Percentiles rank a stretch among this genome's conserved stretches.
phyloP scores from a whole-genome alignment of 2,329 filamentous ascomycete species.

The Colletotrichum noveboracense region DNA sequence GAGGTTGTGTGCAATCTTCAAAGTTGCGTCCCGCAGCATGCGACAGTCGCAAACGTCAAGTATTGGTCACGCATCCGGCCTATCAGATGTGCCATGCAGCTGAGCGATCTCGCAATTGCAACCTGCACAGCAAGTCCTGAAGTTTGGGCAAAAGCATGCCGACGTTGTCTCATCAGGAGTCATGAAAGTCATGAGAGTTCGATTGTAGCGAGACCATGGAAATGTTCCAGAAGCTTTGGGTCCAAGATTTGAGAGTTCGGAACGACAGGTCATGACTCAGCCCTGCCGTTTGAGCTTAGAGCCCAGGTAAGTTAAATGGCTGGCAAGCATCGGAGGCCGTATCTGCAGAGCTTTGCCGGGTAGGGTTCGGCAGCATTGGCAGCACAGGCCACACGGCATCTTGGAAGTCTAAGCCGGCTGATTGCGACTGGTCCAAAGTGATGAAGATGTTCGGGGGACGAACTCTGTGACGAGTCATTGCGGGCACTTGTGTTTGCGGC shows the following conservation, averaged over 20 bases:
- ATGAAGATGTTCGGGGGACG: slow-evolving; percentile 13
- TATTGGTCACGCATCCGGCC: background rate
- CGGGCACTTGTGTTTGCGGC: background rate
- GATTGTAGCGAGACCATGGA: background rate
- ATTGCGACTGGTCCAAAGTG: slow-evolving; percentile 17
- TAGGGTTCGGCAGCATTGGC: background rate
- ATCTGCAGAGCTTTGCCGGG: background rate
- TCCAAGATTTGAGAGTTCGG: background rate
- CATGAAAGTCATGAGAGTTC: background rate
- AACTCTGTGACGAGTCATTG: slow-evolving; percentile 18
- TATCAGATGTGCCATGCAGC: background rate
- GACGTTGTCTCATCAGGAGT: background rate
- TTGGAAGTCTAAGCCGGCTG: slow-evolving; percentile 14
- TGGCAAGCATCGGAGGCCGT: background rate
- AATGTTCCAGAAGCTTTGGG: slow-evolving; percentile 16
- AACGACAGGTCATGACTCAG: slow-evolving; percentile 19
- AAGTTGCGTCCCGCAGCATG: background rate
- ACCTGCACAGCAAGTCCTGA: background rate
- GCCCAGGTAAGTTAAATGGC: background rate
- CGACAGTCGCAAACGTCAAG: background rate
- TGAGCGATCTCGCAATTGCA: background rate
- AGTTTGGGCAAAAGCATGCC: background rate
- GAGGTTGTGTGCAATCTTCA: background rate
- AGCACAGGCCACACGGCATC: slow-evolving; percentile 13
- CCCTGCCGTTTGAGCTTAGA: slow-evolving; percentile 9